Conservation (phyloP, 441 rosid genomes). For the Populus hybrid region DNA sequence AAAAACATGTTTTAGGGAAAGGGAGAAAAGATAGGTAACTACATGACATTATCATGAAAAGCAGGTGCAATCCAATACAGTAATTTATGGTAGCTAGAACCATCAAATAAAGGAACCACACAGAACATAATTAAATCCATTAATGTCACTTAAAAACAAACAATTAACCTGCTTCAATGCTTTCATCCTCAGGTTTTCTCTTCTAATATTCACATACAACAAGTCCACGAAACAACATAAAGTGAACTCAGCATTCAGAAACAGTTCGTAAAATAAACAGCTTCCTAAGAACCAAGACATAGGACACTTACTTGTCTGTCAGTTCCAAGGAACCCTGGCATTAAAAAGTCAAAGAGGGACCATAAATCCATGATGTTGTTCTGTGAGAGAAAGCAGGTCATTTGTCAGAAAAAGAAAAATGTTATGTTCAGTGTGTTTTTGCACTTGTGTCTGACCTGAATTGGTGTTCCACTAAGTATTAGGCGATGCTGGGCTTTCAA, state of each 20-base stretch:
- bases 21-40: background rate
- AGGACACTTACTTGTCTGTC: conserved; percentile 79
- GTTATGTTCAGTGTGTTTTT: conserved; percentile 12
- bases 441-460: conserved; percentile 62
- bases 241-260: background rate
- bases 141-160: background rate
- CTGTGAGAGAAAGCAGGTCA: conserved; percentile 43
- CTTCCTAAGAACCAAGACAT: conserved; percentile 7
- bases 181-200: too few relatives aligned
- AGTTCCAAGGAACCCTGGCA: conserved; percentile 99
- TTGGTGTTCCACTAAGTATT: conserved; percentile 98
- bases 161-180: background rate
- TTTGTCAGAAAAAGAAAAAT: conserved; percentile 29
- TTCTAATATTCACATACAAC: too few relatives aligned
- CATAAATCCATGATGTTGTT: conserved; percentile 96
- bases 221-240: too few relatives aligned
- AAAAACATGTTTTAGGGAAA: background rate
- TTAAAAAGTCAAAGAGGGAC: conserved; percentile 98
- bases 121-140: background rate
- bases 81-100: background rate
- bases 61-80: background rate
- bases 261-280: background rate
- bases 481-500: conserved; percentile 71
- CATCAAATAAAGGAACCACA: too few relatives aligned
- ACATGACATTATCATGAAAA: background rate